Base-by-base conservation (phyloP, 352 stramenopile species). In the Globisporangium megalacanthum region DNA sequence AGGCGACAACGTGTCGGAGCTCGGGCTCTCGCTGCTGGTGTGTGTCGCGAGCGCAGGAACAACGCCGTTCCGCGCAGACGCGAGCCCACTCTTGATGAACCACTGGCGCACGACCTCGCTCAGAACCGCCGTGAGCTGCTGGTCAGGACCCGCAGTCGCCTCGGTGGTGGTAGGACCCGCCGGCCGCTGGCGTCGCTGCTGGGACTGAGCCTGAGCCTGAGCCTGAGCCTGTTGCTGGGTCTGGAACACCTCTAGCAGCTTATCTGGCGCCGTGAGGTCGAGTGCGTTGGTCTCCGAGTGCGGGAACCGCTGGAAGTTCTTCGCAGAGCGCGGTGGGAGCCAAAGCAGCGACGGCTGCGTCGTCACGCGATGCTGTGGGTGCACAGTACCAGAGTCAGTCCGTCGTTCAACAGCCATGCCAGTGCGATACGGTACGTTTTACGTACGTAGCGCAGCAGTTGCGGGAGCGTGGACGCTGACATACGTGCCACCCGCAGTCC, bases 231-330 rank as follows among this genome's bases (percentile, higher is more conserved):
- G 59, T 52, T 25, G 29, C 35, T 20, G 35, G 7, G 35, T 5
- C 35, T 39, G 35, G 10, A 39, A 13, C 35, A 39, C 35, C 35
- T 35, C 42, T 1, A 59, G 19, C 19, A 60, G 54, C 54, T 48
- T 60, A 15, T 52, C 33, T n/a, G 33, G 54, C n/a, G 54, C 20
- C 37, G 66, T 66, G 37, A 88, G 66, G 36, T 84, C 68, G n/a
- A 88, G 57, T 19, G 79, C 83, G 52, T 88, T 88, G 52, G 68
- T 81, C 37, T 80, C 67, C 5, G 66, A 54, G 47, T 83, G 72
- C 15, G 75, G 68, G 49, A 70, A 85, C 15, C 78, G 78, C 66
- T 88, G 78, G 67, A 88, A 86, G 14, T 56, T 51, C 3, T 59
- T 61, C 3, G 69, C 69, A 1, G 69, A 54, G 14, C 78, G 69